A percentile compares a stretch with the other conserved stretches of the same genome.
These are phyloP conservation scores for Cryomyces minteri DNA, from an alignment of 495 filamentous ascomycete genomes.

Conservation along the genomic window DNA sequence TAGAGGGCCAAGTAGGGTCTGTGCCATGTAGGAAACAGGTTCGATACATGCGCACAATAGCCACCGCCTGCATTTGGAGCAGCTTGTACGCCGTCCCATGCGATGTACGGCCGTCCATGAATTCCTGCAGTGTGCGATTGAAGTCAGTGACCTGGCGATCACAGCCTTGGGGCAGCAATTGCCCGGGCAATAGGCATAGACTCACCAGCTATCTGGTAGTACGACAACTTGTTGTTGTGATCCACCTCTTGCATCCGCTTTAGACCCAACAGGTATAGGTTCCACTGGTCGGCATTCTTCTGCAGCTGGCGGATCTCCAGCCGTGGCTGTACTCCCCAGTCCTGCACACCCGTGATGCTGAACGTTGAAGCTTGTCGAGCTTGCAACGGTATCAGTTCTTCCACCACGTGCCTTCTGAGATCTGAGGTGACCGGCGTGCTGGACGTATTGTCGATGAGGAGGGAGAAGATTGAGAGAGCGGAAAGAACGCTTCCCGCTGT, in stretches of 20 bases:
- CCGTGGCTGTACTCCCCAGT: conserved; percentile 12
- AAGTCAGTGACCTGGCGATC: no score
- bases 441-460: background rate
- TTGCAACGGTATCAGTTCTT: background rate
- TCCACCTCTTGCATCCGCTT: conserved; percentile 32
- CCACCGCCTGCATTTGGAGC: conserved; percentile 29
- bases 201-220: conserved; percentile 41
- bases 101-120: conserved; percentile 39
- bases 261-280: conserved; percentile 36
- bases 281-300: conserved; percentile 36
- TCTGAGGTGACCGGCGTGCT: background rate
- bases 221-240: conserved; percentile 33
- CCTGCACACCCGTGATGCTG: conserved; percentile 4
- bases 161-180: background rate
- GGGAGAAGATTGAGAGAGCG: background rate
- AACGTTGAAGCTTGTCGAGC: background rate
- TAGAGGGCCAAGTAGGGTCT: conserved; percentile 48
- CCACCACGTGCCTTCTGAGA: background rate
- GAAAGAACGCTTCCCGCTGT: background rate
- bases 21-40: conserved; percentile 56
- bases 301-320: conserved; percentile 38
- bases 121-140: conserved; percentile 26
- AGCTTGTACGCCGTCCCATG: conserved; percentile 37
- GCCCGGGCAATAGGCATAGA: background rate
- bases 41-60: conserved; percentile 47